phyloP scores from a whole-genome alignment of 2,329 filamentous ascomycete species.

The Fusarium neocosmosporiellum region DNA sequence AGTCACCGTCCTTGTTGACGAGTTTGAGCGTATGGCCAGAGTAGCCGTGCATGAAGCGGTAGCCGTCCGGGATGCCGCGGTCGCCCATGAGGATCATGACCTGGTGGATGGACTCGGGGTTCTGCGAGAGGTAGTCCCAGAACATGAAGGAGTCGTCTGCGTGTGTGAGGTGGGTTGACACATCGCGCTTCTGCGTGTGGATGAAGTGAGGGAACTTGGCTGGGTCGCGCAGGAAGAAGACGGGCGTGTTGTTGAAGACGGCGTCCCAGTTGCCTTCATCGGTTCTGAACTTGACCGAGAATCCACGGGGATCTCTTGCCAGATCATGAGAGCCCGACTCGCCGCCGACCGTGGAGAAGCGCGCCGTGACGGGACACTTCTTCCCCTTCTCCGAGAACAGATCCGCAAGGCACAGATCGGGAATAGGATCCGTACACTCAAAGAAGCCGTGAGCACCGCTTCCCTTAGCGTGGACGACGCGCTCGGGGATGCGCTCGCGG shows the following conservation, averaged over 20 bases:
- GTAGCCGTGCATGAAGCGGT: conserved; percentile 49
- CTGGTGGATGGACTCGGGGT: conserved; percentile 67
- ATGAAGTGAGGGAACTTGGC: conserved; percentile 80
- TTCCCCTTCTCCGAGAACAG: conserved; percentile 73
- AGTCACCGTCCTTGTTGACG: not conserved
- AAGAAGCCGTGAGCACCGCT: conserved; percentile 66
- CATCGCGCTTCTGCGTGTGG: conserved; percentile 78
- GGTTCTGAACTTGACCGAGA: conserved; percentile 79
- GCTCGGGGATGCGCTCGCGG: conserved; percentile 70
- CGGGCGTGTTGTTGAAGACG: conserved; percentile 67
- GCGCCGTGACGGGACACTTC: conserved; percentile 72
- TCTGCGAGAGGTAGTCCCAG: conserved; percentile 67
- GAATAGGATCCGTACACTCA: conserved; percentile 59
- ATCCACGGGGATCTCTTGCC: conserved; percentile 78
- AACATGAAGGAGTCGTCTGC: conserved; percentile 26
- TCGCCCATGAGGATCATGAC: conserved; percentile 70
- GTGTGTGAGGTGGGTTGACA: conserved; percentile 67
- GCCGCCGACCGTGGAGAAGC: conserved; percentile 82
- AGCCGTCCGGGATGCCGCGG: conserved; percentile 65
- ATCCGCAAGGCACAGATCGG: conserved; percentile 65
- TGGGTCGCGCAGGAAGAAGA: conserved; percentile 81
- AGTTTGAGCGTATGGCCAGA: conserved; percentile 19
- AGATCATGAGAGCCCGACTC: conserved; percentile 78
- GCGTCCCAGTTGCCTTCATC: conserved; percentile 41
- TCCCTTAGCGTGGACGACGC: conserved; percentile 71